Conservation (phyloP, 2,329 filamentous ascomycete genomes). For the Cladosporium cucumerinum region DNA sequence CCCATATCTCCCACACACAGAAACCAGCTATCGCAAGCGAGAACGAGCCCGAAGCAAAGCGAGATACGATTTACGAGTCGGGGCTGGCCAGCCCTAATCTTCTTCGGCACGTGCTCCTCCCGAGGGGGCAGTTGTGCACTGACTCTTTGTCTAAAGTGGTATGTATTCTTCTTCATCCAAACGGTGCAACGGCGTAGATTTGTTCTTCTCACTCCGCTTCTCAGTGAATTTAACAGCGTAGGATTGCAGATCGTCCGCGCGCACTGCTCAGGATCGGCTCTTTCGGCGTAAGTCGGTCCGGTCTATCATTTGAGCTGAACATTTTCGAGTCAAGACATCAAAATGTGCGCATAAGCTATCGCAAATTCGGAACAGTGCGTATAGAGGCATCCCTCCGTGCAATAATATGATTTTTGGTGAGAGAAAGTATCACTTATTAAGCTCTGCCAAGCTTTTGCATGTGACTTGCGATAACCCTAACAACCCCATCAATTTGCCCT, state of each 20-base stretch:
- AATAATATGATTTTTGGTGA: no score
- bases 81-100: not conserved
- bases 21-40: not conserved
- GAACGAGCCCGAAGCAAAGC: not conserved
- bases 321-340: not conserved
- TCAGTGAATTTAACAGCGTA: not conserved
- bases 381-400: not conserved
- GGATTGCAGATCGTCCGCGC: not conserved
- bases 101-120: constrained; percentile 3
- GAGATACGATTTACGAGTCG: constrained; percentile 2
- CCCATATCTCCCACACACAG: not conserved
- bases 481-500: not conserved
- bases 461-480: not conserved
- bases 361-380: not conserved
- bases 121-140: not conserved
- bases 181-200: not conserved
- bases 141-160: not conserved
- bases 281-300: not conserved
- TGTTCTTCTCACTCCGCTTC: not conserved
- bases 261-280: not conserved
- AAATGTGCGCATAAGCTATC: not conserved
- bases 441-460: not conserved
- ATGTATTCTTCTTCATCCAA: not conserved
- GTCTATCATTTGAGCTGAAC: not conserved
- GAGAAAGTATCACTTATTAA: no score